A percentile compares a stretch with the other conserved stretches of the same genome.
Conservation (phyloP, 2,329 filamentous ascomycete genomes). For the Colletotrichum costaricense region DNA sequence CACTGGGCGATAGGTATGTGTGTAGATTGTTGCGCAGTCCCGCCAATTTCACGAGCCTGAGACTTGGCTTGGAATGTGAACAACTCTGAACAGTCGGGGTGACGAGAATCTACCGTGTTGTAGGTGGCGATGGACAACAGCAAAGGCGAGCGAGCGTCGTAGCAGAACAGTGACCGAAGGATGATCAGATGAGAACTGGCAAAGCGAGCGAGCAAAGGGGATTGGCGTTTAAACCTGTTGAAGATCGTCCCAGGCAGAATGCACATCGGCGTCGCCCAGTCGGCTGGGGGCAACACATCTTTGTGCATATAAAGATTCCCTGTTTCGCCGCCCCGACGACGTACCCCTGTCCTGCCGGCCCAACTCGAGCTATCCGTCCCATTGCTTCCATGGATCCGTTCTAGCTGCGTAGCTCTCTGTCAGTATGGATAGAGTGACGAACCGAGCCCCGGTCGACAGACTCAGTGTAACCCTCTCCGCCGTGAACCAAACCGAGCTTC, state of each 20-base stretch:
- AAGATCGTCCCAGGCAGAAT: slow-evolving; percentile 33
- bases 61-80: slow-evolving; percentile 24
- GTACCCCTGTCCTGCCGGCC: slow-evolving; percentile 29
- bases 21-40: slow-evolving; percentile 13
- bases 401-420: neutral
- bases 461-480: slow-evolving; percentile 17
- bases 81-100: neutral
- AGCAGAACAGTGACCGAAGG: slow-evolving; percentile 4
- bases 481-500: slow-evolving; percentile 13
- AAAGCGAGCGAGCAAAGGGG: slow-evolving; percentile 20
- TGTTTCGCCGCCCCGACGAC: slow-evolving; percentile 33
- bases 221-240: slow-evolving; percentile 36
- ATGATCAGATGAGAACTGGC: slow-evolving; percentile 10
- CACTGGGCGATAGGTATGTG: slow-evolving; percentile 21
- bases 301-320: slow-evolving; percentile 34
- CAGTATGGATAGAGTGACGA: slow-evolving; percentile 12
- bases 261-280: slow-evolving; percentile 20
- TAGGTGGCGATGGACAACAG: neutral
- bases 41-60: slow-evolving; percentile 22
- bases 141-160: slow-evolving; percentile 17
- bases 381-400: slow-evolving; percentile 18
- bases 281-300: slow-evolving; percentile 30
- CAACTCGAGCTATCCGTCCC: slow-evolving; percentile 29
- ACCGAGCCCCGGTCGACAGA: slow-evolving; percentile 19
- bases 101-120: neutral